Percentiles rank a stretch among this genome's conserved stretches.
phyloP scores from a whole-genome alignment of 768 basidiomycete genomes.

The Infundibulicybe gibba region DNA sequence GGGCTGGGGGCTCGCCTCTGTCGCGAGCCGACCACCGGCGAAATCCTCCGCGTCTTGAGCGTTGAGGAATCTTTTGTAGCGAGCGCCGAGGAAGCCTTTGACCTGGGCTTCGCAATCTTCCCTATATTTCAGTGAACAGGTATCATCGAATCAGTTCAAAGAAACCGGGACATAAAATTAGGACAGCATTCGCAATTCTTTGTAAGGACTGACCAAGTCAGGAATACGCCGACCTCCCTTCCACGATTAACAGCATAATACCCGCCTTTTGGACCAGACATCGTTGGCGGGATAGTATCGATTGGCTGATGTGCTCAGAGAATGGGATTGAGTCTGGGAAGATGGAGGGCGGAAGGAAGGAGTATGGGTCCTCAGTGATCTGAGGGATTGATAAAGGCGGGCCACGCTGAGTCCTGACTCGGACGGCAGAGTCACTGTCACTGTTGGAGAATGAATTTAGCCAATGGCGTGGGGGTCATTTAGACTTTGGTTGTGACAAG shows the following conservation, averaged over 20 bases:
- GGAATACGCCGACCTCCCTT: background rate
- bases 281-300: background rate
- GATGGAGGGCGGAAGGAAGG: background rate
- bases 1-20: background rate
- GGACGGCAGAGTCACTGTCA: no score
- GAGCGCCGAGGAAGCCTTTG: slow-evolving; percentile 57
- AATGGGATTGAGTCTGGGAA: background rate
- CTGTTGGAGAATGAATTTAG: no score
- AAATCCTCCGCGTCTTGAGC: slow-evolving; percentile 58
- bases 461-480: no score
- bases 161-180: no score
- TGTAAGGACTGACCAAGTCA: background rate
- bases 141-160: background rate
- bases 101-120: slow-evolving; percentile 67
- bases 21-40: slow-evolving; percentile 19
- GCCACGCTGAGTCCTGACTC: no score
- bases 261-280: background rate
- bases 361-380: background rate
- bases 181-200: no score
- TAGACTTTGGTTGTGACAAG: no score
- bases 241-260: background rate
- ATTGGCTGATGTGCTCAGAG: background rate
- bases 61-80: slow-evolving; percentile 65
- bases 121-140: slow-evolving; percentile 37
- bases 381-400: background rate